Conservation (phyloP, 768 basidiomycete species). For the Kwoniella heveanensis region DNA sequence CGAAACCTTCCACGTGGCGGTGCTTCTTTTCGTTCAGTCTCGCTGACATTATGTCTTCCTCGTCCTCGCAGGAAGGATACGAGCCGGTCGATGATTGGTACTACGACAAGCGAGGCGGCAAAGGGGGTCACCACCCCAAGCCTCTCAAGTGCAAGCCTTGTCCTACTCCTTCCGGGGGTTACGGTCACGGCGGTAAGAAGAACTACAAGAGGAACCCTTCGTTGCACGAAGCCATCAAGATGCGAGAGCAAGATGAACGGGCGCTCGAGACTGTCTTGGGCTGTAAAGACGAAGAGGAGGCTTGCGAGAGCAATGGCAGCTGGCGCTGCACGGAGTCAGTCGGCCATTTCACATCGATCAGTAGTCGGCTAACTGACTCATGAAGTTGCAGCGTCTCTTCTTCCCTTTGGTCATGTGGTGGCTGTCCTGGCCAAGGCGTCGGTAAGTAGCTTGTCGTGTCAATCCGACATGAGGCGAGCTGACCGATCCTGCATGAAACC, state of each 20-base stretch:
- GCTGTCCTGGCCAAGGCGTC: conserved; percentile 27
- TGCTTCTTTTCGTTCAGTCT: not conserved
- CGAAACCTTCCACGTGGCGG: too few species aligned
- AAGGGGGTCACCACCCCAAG: conserved; percentile 13
- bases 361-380: not conserved
- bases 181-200: conserved; percentile 2
- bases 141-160: conserved; percentile 12
- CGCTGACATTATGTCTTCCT: not conserved
- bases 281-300: conserved; percentile 24
- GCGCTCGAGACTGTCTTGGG: conserved; percentile 14
- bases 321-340: conserved; percentile 31
- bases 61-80: not conserved
- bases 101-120: conserved; percentile 12
- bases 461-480: not conserved
- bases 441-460: conserved; percentile 16
- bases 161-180: conserved; percentile 10
- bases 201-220: conserved; percentile 13
- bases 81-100: not conserved
- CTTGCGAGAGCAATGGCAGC: conserved; percentile 22
- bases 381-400: conserved; percentile 15
- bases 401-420: conserved; percentile 29
- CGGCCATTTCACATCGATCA: not conserved
- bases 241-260: conserved; percentile 12
- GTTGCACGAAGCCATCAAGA: conserved; percentile 14
- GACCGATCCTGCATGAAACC: not conserved